phyloP scores from a whole-genome alignment of 495 filamentous ascomycete species.

The Podospora pseudopauciseta region DNA sequence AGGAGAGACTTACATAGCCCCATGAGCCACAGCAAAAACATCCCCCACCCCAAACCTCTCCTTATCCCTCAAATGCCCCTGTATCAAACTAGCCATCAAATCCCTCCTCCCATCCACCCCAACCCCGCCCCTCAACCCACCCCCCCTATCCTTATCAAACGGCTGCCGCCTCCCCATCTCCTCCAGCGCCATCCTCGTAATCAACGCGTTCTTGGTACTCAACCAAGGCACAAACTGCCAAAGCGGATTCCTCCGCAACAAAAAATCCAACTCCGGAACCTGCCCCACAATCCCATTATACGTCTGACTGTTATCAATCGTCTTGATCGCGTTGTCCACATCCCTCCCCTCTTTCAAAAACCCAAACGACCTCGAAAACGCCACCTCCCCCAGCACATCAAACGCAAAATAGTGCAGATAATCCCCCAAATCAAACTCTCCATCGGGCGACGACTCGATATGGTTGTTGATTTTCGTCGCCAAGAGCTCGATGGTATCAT shows the following conservation, averaged over 20 bases:
- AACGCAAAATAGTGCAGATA: conserved; percentile 56
- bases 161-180: conserved; percentile 45
- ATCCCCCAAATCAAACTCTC: conserved; percentile 46
- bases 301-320: conserved; percentile 51
- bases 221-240: conserved; percentile 47
- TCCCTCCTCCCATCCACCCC: conserved; percentile 42
- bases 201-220: conserved; percentile 45
- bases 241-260: conserved; percentile 47
- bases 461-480: conserved; percentile 38
- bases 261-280: conserved; percentile 46
- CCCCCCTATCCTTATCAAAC: conserved; percentile 43
- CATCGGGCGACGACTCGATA: conserved; percentile 3
- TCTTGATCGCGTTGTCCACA: conserved; percentile 53
- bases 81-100: conserved; percentile 45
- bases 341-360: conserved; percentile 58
- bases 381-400: conserved; percentile 59
- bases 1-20: conserved; percentile 44
- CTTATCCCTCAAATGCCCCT: conserved; percentile 46
- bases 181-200: conserved; percentile 49
- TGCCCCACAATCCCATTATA: conserved; percentile 55
- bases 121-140: conserved; percentile 32
- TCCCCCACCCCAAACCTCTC: conserved; percentile 47
- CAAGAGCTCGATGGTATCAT: conserved; percentile 46
- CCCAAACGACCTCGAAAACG: conserved; percentile 61
- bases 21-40: conserved; percentile 53